These are phyloP conservation scores for Umbelopsis isabellina DNA, from an alignment of 192 early-diverging fungal species.

Conservation along the genomic window DNA sequence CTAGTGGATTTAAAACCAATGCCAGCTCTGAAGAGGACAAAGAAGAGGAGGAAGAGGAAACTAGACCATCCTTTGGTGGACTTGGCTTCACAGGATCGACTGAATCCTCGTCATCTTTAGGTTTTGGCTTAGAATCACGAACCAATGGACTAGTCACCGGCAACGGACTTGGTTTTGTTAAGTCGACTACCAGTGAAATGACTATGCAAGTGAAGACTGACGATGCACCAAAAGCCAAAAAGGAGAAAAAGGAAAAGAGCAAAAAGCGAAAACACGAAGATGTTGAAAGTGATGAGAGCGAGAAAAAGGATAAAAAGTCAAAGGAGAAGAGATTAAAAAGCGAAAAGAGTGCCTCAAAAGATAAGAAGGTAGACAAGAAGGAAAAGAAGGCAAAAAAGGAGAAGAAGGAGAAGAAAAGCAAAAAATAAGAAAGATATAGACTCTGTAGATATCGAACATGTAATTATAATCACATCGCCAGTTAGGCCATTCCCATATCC, in stretches of 20 bases:
- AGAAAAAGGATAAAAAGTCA: not conserved
- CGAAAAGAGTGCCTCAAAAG: not conserved
- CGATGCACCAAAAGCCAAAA: not conserved
- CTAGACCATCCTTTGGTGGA: not conserved
- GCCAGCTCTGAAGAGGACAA: not conserved
- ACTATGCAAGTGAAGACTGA: not conserved
- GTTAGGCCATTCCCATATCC: no score
- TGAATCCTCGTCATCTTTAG: not conserved
- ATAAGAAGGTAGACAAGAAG: not conserved
- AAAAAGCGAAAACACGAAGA: not conserved
- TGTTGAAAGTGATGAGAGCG: not conserved
- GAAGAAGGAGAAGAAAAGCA: not conserved
- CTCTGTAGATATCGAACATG: slow-evolving; percentile 18
- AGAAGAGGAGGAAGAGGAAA: not conserved
- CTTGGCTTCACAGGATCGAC: not conserved
- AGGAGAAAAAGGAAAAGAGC: slow-evolving; percentile 5
- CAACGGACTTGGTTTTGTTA: slow-evolving; percentile 14
- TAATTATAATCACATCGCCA: slow-evolving; percentile 5
- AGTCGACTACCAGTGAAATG: slow-evolving; percentile 3
- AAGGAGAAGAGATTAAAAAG: not conserved
- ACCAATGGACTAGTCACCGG: slow-evolving; percentile 7
- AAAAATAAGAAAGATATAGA: not conserved
- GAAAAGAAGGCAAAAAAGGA: slow-evolving; percentile 6
- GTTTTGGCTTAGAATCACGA: slow-evolving; percentile 1
- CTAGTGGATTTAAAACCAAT: not conserved